Base-by-base conservation (phyloP, 495 filamentous ascomycete genomes). In the Tricharina praecox region DNA sequence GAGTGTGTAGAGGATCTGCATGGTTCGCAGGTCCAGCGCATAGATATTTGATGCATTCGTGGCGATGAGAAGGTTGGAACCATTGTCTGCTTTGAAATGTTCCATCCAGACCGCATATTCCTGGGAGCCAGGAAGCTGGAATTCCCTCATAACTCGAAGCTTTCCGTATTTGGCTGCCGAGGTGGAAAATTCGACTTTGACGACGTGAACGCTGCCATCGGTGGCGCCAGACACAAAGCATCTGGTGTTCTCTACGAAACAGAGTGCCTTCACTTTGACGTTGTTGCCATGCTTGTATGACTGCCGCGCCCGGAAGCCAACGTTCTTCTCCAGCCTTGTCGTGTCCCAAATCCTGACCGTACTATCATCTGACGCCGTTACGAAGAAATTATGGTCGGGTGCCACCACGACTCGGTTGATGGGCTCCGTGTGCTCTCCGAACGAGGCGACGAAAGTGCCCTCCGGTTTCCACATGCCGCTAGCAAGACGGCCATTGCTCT, bases 261-360 rank as follows among this genome's bases (percentile, higher is more conserved):
- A 82, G 19, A 95, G 56, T 4, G 84, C 76, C 20, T 81, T 79
- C 5, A 95, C 81, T 47, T 76, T 79, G 0, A 78, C 72, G 15
- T 47, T 50, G 3, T 65, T 45, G 1, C 72, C 71, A 62, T 94
- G 85, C 47, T 68, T 77, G 63, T 92, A 77, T 0, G 82, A 95
- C 55, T 90, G 84, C n/a, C 92, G 72, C 10, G 86, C 82, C 34
- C 85, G 74, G 57, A 93, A 81, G 0, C 80, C 78, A 34, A 95
- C 68, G 59, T 93, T 96, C 32, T 82, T 77, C 61, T 99, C 92
- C 3, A 99, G 67, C 26, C 92, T 73, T 19, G 75, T 74, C 9
- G 84, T 80, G 62, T 99, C 92, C 92, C 92, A 99, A 7, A 99
- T 71, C 55, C 84, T 92, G 33, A 94, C 84, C 13, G 73, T 79